Conservation (phyloP, 495 filamentous ascomycete species). For the Neurospora africana region DNA sequence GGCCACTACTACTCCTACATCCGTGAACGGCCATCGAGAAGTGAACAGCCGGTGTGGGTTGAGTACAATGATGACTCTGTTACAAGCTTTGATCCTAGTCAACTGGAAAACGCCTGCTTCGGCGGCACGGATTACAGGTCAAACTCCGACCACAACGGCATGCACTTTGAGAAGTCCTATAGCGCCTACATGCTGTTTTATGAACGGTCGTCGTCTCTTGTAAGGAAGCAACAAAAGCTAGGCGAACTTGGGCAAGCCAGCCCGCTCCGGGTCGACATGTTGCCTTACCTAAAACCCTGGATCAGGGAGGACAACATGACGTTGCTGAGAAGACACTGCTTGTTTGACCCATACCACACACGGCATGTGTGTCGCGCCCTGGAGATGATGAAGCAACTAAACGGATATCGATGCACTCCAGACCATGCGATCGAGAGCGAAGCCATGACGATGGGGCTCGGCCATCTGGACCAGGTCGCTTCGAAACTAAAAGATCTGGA, state of each 20-base stretch:
- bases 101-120: constrained; percentile 67
- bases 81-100: constrained; percentile 57
- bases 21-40: constrained; percentile 58
- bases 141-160: constrained; percentile 33
- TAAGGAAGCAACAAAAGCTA: constrained; percentile 34
- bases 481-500: constrained; percentile 59
- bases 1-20: constrained; percentile 97
- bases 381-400: constrained; percentile 30
- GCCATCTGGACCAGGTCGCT: constrained; percentile 71
- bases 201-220: constrained; percentile 62
- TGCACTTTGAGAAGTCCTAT: constrained; percentile 54
- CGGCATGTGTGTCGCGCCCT: constrained; percentile 55
- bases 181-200: constrained; percentile 99
- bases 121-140: constrained; percentile 55
- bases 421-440: constrained; percentile 47
- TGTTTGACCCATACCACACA: constrained; percentile 66
- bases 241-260: constrained; percentile 18
- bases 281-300: constrained; percentile 42
- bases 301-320: constrained; percentile 64
- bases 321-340: constrained; percentile 66
- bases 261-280: constrained; percentile 49
- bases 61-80: constrained; percentile 90
- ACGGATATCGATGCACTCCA: constrained; percentile 34
- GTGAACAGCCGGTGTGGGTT: constrained; percentile 54
- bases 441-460: constrained; percentile 55